Evolutionary conservation across 2,329 filamentous ascomycete species (phyloP).

Genomic region (Fusarium oxysporum): DNA sequence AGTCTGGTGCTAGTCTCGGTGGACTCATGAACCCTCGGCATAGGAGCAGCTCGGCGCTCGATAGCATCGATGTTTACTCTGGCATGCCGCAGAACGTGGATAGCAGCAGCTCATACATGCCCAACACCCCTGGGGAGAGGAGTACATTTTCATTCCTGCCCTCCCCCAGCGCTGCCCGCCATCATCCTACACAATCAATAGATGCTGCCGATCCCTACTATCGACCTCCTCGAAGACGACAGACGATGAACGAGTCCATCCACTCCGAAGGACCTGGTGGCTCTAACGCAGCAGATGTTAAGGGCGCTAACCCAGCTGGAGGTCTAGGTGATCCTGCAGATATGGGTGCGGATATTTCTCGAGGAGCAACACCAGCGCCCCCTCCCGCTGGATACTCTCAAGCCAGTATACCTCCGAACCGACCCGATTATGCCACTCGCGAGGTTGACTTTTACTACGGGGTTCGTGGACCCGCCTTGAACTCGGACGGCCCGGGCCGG

Average conservation of each 20-base stretch:
- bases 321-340: constrained; percentile 54
- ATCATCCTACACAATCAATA: constrained; percentile 58
- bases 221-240: constrained; percentile 80
- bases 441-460: constrained; percentile 98
- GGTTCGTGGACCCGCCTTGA: constrained; percentile 87
- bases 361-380: constrained; percentile 57
- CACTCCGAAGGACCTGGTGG: constrained; percentile 48
- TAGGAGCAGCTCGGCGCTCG: constrained; percentile 67
- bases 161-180: constrained; percentile 64
- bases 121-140: constrained; percentile 78
- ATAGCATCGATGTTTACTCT: constrained; percentile 61
- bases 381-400: constrained; percentile 47
- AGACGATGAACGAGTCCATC: constrained; percentile 62
- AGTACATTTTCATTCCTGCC: constrained; percentile 79
- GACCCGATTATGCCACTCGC: constrained; percentile 89
- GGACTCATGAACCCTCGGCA: constrained; percentile 60
- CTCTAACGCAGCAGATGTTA: constrained; percentile 49
- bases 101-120: constrained; percentile 73
- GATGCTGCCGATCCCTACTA: constrained; percentile 84
- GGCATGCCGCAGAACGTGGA: constrained; percentile 62
- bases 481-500: constrained; percentile 81
- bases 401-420: constrained; percentile 62
- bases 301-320: constrained; percentile 53
- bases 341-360: constrained; percentile 55
- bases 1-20: constrained; percentile 70